These are phyloP conservation scores for Kappamyces sp. DNA, from an alignment of 192 early-diverging fungal species.

Conservation along the genomic window DNA sequence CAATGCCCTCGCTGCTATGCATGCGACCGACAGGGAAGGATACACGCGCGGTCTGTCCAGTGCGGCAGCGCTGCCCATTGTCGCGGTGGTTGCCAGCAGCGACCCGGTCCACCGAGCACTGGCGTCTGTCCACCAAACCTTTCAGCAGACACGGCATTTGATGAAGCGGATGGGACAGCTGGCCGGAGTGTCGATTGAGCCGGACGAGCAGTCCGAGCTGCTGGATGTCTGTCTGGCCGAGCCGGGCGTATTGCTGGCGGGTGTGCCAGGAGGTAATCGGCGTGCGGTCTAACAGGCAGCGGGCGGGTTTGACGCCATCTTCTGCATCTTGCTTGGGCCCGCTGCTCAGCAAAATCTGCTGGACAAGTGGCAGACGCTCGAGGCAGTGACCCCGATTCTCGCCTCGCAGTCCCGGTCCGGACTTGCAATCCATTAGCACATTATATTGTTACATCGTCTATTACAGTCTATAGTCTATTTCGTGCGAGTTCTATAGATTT, in stretches of 20 bases:
- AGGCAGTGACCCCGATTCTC: too few species aligned
- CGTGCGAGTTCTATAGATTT: too few species aligned
- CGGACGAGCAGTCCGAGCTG: slow-evolving; percentile 75
- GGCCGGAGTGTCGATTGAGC: slow-evolving; percentile 86
- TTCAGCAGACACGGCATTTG: slow-evolving; percentile 53
- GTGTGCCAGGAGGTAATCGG: slow-evolving; percentile 84
- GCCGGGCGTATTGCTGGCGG: slow-evolving; percentile 84
- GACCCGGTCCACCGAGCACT: neutral
- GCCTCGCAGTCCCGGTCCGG: too few species aligned
- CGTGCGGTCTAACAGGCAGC: slow-evolving; percentile 42
- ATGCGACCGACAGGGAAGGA: neutral
- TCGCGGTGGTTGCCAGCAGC: neutral
- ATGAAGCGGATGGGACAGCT: slow-evolving; percentile 67
- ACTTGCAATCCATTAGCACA: too few species aligned
- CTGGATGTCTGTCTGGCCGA: slow-evolving; percentile 74
- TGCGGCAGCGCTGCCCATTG: slow-evolving; percentile 15
- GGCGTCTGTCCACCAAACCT: slow-evolving; percentile 11
- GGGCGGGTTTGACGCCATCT: slow-evolving; percentile 97
- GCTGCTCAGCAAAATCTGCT: neutral
- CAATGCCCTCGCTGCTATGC: too few species aligned
- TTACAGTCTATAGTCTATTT: too few species aligned
- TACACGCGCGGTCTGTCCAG: neutral
- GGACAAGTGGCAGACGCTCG: too few species aligned
- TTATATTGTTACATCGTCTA: too few species aligned
- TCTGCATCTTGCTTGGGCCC: slow-evolving; percentile 57